Evolutionary conservation across 257 asterid species (phyloP).

Genomic region (Scutellaria minor): DNA sequence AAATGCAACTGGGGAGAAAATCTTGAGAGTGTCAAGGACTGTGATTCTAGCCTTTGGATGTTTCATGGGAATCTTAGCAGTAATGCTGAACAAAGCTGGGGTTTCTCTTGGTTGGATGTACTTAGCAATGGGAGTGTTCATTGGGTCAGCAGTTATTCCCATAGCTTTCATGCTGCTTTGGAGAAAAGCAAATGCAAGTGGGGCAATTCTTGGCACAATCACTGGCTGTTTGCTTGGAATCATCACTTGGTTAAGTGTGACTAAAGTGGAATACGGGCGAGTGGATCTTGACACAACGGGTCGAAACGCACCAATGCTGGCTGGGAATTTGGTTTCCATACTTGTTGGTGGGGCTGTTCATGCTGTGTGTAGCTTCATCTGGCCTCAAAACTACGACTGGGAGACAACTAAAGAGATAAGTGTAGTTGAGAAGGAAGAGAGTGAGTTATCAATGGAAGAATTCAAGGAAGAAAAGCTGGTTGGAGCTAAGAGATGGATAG

Average conservation of each 20-base stretch:
- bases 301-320: conserved; percentile 89
- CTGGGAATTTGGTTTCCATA: conserved; percentile 88
- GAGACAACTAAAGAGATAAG: conserved; percentile 75
- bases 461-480: conserved; percentile 68
- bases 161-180: conserved; percentile 92
- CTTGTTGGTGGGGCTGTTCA: conserved; percentile 83
- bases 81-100: conserved; percentile 77
- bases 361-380: conserved; percentile 61
- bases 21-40: conserved; percentile 69
- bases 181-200: conserved; percentile 78
- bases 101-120: conserved; percentile 97
- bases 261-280: conserved; percentile 75
- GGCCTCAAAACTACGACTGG: conserved; percentile 92
- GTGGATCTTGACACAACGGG: conserved; percentile 90
- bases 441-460: conserved; percentile 63
- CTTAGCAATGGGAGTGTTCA: conserved; percentile 86
- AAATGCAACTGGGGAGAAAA: conserved; percentile 75
- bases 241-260: conserved; percentile 77
- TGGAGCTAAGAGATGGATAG: conserved; percentile 72
- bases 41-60: conserved; percentile 72
- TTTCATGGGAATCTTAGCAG: conserved; percentile 89
- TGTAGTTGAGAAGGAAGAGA: conserved; percentile 77
- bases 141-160: conserved; percentile 90
- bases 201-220: conserved; percentile 75
- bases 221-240: conserved; percentile 80